Conservation (phyloP, 805 yeast species). For the Pichia scutulata region DNA sequence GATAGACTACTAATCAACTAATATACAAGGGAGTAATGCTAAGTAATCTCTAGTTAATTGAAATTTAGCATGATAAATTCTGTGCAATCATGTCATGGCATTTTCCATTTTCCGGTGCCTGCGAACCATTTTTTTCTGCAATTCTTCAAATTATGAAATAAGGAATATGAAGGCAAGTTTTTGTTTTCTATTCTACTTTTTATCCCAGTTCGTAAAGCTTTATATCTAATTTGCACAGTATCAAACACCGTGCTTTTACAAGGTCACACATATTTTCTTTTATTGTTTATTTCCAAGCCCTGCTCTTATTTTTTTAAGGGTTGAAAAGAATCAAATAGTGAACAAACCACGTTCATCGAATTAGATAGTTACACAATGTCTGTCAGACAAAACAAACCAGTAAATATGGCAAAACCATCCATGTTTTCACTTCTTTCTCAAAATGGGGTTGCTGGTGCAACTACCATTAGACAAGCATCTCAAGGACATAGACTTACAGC, state of each 20-base stretch:
- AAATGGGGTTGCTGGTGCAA: conserved; percentile 26
- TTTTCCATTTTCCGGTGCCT: neutral
- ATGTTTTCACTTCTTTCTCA: conserved; percentile 33
- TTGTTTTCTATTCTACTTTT: no score
- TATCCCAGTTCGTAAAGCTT: no score
- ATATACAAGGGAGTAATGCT: no score
- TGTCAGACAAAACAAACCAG: neutral
- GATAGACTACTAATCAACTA: no score
- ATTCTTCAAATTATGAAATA: no score
- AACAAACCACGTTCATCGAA: neutral
- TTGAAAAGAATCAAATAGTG: neutral
- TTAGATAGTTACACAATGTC: neutral
- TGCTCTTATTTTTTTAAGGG: neutral
- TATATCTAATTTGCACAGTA: neutral
- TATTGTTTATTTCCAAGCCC: neutral
- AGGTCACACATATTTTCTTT: neutral
- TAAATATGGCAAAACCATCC: conserved; percentile 28
- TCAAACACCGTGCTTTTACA: neutral
- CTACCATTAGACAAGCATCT: conserved; percentile 22
- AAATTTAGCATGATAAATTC: neutral
- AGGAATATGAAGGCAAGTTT: neutral
- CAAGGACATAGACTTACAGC: conserved; percentile 14
- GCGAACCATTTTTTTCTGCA: neutral
- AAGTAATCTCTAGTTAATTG: no score
- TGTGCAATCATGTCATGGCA: neutral